A percentile compares a stretch with the other conserved stretches of the same genome.
Evolutionary conservation across 257 asterid genomes (phyloP).

Genomic region (Leonotis leonurus): DNA sequence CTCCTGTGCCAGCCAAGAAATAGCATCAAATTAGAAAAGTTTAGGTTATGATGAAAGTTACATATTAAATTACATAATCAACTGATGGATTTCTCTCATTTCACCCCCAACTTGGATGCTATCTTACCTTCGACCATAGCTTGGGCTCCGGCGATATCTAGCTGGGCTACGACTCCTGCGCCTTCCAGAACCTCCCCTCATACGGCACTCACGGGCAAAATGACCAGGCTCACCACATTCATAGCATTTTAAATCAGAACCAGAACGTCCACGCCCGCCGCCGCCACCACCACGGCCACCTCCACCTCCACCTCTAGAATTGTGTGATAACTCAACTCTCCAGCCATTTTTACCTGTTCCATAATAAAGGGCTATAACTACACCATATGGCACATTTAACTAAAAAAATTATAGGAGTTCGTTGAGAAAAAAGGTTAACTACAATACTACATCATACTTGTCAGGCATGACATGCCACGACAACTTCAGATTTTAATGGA

Average conservation of each 20-base stretch:
- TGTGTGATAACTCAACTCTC: constrained; percentile 96
- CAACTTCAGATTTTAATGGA: background rate
- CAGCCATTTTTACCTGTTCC: constrained; percentile 85
- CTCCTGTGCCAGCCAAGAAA: constrained; percentile 42
- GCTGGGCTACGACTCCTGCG: constrained; percentile 96
- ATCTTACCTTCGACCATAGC: constrained; percentile 78
- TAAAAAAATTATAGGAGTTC: no score
- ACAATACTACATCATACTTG: no score
- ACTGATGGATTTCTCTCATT: background rate
- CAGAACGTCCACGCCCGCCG: constrained; percentile 78
- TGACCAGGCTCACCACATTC: constrained; percentile 98
- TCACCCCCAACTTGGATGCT: background rate
- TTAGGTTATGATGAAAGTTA: background rate
- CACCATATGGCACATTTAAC: background rate
- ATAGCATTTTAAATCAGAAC: constrained; percentile 86
- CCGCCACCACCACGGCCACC: constrained; percentile 63
- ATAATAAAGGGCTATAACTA: no score
- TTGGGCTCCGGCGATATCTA: constrained; percentile 80
- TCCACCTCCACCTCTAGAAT: constrained; percentile 79
- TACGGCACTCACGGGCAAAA: constrained; percentile 90
- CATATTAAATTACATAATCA: background rate
- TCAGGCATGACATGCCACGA: background rate
- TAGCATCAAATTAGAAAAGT: background rate
- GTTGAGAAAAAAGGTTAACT: no score
- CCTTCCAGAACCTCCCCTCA: constrained; percentile 64